Conservation (phyloP, 805 yeast genomes). For the Kuraishia capsulata region DNA sequence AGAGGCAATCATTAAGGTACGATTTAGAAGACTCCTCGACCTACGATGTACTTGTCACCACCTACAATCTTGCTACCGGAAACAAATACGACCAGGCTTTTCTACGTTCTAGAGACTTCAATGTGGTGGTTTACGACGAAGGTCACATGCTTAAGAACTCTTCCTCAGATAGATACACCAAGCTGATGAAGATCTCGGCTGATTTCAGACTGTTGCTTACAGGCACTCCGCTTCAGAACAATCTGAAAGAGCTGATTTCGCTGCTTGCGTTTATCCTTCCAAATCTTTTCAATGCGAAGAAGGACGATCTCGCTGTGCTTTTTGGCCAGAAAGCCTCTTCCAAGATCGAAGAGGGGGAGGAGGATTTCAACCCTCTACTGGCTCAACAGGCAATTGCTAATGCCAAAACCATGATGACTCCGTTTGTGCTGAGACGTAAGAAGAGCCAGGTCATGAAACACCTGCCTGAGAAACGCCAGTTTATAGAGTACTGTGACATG, state of each 20-base stretch:
- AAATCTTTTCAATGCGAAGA: slow-evolving; percentile 64
- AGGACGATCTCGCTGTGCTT: slow-evolving; percentile 71
- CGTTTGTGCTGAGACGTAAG: slow-evolving; percentile 86
- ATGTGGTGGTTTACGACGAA: slow-evolving; percentile 90
- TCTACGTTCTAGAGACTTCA: slow-evolving; percentile 64
- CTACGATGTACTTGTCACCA: slow-evolving; percentile 88
- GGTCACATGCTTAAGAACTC: slow-evolving; percentile 96
- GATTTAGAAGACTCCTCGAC: slow-evolving; percentile 45
- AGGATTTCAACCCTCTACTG: slow-evolving; percentile 62
- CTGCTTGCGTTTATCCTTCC: slow-evolving; percentile 89
- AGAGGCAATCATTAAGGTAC: slow-evolving; percentile 77
- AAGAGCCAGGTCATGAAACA: slow-evolving; percentile 89
- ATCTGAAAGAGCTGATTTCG: slow-evolving; percentile 82
- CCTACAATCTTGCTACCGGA: slow-evolving; percentile 88
- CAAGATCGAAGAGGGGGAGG: slow-evolving; percentile 18
- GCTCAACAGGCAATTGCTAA: slow-evolving; percentile 87
- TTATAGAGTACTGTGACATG: slow-evolving; percentile 58
- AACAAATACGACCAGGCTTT: slow-evolving; percentile 75
- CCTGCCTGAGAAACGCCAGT: slow-evolving; percentile 68
- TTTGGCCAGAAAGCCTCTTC: slow-evolving; percentile 84
- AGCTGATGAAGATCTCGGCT: slow-evolving; percentile 77
- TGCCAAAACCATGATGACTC: slow-evolving; percentile 98
- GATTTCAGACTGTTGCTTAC: slow-evolving; percentile 82
- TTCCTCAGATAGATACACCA: slow-evolving; percentile 74
- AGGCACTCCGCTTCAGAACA: slow-evolving; percentile 96